Percentiles rank a stretch among this genome's conserved stretches.
Evolutionary conservation across 2,329 filamentous ascomycete genomes (phyloP).

Genomic region (Talaromyces sp.): DNA sequence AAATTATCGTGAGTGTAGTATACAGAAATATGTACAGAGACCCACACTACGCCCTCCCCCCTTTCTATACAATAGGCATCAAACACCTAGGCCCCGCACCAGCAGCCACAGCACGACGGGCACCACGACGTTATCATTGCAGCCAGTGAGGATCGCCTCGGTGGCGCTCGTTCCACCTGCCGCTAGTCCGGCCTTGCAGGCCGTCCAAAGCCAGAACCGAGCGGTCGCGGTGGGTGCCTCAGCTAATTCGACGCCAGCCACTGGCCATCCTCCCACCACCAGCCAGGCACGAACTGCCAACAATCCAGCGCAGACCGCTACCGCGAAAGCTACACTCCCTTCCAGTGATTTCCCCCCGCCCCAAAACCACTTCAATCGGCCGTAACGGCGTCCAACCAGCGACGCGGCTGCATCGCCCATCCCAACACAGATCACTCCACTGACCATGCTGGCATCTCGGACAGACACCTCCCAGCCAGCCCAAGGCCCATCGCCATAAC

Average conservation of each 20-base stretch:
- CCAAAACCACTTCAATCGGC: constrained; percentile 92
- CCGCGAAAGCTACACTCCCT: constrained; percentile 77
- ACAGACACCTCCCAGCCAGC: constrained; percentile 73
- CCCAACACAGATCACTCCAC: constrained; percentile 90
- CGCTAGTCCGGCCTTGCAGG: constrained; percentile 68
- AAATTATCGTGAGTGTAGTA: not conserved
- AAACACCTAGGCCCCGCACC: constrained; percentile 69
- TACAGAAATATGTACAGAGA: not conserved
- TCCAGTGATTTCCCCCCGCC: constrained; percentile 94
- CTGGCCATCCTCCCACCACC: constrained; percentile 69
- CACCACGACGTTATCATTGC: constrained; percentile 98
- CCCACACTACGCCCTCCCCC: not conserved
- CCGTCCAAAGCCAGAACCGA: constrained; percentile 36
- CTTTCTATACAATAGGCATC: constrained; percentile 18
- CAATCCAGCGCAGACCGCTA: constrained; percentile 76
- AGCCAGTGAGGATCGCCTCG: constrained; percentile 91
- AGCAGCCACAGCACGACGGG: constrained; percentile 91
- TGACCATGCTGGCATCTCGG: constrained; percentile 84
- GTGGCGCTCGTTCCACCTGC: constrained; percentile 83
- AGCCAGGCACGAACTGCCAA: constrained; percentile 74
- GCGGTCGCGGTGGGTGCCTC: constrained; percentile 15
- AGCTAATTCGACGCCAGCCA: constrained; percentile 21
- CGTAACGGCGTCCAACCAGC: constrained; percentile 83
- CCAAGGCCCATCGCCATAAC: constrained; percentile 60
- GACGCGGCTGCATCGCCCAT: constrained; percentile 93